Percentiles rank a stretch among this genome's conserved stretches.
Conservation (phyloP, 768 basidiomycete species). For the Aureoboletus auriporus region DNA sequence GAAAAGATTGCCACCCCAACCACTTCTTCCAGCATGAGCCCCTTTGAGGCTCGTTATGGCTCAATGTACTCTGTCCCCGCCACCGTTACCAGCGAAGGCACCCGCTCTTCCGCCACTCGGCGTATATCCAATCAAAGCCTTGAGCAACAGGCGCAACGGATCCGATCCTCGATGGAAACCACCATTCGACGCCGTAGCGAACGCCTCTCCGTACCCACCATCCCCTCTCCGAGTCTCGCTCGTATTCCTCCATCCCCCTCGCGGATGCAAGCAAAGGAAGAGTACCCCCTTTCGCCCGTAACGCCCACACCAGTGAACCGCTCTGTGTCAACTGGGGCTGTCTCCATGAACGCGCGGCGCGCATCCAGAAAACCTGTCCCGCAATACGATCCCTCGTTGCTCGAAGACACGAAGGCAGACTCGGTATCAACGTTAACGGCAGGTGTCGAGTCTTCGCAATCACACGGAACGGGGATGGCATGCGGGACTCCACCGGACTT, state of each 20-base stretch:
- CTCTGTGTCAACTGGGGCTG: conserved; percentile 24
- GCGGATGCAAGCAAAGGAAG: conserved; percentile 18
- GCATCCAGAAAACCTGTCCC: conserved; percentile 57
- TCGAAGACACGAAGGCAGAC: conserved; percentile 18
- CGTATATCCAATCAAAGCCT: conserved; percentile 17
- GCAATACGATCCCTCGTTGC: conserved; percentile 37
- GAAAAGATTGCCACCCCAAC: conserved; percentile 22
- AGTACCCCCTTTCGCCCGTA: conserved; percentile 28
- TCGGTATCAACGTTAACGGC: conserved; percentile 19
- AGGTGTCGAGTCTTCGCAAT: conserved; percentile 26
- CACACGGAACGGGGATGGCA: conserved; percentile 19
- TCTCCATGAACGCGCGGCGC: conserved; percentile 26
- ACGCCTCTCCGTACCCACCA: conserved; percentile 28
- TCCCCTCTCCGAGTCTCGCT: conserved; percentile 14
- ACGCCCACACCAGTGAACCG: conserved; percentile 21
- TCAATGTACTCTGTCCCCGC: conserved; percentile 18
- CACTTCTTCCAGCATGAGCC: conserved; percentile 12
- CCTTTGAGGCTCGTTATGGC: conserved; percentile 17
- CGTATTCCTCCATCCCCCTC: conserved; percentile 15
- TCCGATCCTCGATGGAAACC: conserved; percentile 30
- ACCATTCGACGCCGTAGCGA: conserved; percentile 22
- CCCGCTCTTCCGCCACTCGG: conserved; percentile 7
- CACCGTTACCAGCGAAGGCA: conserved; percentile 1
- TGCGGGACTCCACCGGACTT: conserved; percentile 20
- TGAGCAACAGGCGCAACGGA: conserved; percentile 30